These are phyloP conservation scores for Dactylellina haptotyla DNA, from an alignment of 2,329 filamentous ascomycete species.

Conservation along the genomic window DNA sequence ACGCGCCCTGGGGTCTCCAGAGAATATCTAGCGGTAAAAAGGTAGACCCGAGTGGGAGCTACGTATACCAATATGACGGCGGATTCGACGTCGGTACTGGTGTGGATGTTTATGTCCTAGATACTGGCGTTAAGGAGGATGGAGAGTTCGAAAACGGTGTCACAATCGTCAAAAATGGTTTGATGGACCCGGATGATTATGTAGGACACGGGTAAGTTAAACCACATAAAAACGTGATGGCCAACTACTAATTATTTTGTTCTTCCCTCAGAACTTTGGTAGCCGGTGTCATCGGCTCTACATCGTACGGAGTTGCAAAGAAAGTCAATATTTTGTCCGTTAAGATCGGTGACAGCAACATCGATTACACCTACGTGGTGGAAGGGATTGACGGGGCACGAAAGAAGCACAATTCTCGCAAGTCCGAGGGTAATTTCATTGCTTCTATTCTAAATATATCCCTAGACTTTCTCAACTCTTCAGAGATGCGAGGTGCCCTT, in stretches of 20 bases:
- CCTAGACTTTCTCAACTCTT: slow-evolving; percentile 57
- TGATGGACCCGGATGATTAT: background rate
- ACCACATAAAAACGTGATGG: too few relatives aligned
- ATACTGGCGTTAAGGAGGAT: background rate
- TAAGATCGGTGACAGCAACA: slow-evolving; percentile 10
- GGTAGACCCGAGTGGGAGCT: background rate
- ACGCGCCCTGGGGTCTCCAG: slow-evolving; percentile 16
- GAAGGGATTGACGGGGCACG: slow-evolving; percentile 62
- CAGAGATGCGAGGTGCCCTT: slow-evolving; percentile 65
- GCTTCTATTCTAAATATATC: slow-evolving; percentile 30
- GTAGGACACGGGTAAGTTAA: slow-evolving; percentile 17
- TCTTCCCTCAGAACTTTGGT: slow-evolving; percentile 56
- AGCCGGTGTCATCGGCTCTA: slow-evolving; percentile 16
- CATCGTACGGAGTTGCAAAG: slow-evolving; percentile 22
- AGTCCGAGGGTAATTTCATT: slow-evolving; percentile 11
- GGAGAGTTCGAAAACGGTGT: slow-evolving; percentile 13
- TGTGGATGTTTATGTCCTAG: slow-evolving; percentile 15
- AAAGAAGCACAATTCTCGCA: slow-evolving; percentile 1
- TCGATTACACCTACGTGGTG: background rate
- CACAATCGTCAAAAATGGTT: background rate
- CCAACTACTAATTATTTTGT: too few relatives aligned
- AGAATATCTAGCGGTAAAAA: slow-evolving; percentile 9
- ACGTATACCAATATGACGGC: slow-evolving; percentile 2
- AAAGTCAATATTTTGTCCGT: slow-evolving; percentile 27
- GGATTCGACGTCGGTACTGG: background rate